These are phyloP conservation scores for Chlorophyllum brunneum DNA, from an alignment of 768 basidiomycete species.

Conservation along the genomic window DNA sequence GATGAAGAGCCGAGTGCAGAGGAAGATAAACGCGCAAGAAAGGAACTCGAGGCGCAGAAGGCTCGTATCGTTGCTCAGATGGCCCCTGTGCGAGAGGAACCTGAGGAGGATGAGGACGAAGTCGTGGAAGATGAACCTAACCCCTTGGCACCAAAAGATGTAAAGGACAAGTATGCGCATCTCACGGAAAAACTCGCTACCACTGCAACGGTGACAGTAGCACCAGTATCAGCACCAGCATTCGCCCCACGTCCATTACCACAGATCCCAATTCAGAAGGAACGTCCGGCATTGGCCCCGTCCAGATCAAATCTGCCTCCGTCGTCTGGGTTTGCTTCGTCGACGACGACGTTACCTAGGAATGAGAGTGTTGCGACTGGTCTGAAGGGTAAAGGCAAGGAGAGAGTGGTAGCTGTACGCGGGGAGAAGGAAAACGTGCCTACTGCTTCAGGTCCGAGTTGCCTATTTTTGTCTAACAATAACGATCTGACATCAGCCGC, in stretches of 20 bases:
- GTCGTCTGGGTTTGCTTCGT: neutral
- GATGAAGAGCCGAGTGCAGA: conserved; percentile 29
- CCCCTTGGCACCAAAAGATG: conserved; percentile 9
- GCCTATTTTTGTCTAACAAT: conserved; percentile 1
- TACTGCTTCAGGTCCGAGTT: conserved; percentile 13
- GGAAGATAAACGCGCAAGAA: conserved; percentile 39
- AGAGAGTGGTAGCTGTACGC: conserved; percentile 1
- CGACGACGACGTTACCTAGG: conserved; percentile 5
- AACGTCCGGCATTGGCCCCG: neutral
- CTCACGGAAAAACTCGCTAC: conserved; percentile 9
- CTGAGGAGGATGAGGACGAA: conserved; percentile 29
- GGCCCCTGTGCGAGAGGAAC: conserved; percentile 59
- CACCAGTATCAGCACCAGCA: neutral
- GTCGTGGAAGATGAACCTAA: conserved; percentile 33
- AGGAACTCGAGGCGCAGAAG: conserved; percentile 88
- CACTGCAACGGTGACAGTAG: neutral
- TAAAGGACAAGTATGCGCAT: conserved; percentile 23
- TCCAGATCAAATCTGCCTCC: conserved; percentile 14
- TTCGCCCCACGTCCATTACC: conserved; percentile 2
- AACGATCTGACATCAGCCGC: neutral
- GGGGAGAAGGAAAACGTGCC: conserved; percentile 31
- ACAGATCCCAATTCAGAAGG: conserved; percentile 5
- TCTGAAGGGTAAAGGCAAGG: conserved; percentile 14
- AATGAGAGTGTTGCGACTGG: neutral
- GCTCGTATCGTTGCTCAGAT: conserved; percentile 93